These are phyloP conservation scores for Leishmania tarentolae DNA, from an alignment of 208 protist genomes.

Conservation along the genomic window DNA sequence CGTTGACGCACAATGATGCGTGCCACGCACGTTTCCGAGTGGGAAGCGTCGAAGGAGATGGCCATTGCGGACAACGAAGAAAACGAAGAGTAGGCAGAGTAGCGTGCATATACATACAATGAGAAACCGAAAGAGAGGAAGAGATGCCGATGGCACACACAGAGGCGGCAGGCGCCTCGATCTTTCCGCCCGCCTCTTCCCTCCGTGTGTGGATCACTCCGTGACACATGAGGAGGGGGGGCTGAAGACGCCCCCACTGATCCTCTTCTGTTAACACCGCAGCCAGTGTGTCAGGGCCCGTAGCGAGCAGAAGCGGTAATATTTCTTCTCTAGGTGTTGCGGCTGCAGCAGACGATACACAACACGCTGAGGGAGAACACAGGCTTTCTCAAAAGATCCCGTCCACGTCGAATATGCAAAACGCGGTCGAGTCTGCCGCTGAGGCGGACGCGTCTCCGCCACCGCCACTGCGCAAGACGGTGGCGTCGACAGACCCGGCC, in stretches of 20 bases:
- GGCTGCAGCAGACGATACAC: not conserved
- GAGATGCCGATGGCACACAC: not conserved
- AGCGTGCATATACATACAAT: not conserved
- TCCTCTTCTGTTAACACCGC: not conserved
- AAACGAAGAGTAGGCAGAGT: not conserved
- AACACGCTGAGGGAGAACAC: not conserved
- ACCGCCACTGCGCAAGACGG: not conserved
- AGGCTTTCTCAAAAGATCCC: conserved; percentile 58
- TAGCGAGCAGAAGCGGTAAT: not conserved
- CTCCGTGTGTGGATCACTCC: not conserved
- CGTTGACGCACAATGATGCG: not conserved
- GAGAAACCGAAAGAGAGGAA: not conserved
- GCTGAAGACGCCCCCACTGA: not conserved
- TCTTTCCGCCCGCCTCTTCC: not conserved
- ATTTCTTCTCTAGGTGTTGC: not conserved
- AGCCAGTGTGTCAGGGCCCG: not conserved
- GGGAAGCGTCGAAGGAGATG: not conserved
- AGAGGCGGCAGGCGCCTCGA: not conserved
- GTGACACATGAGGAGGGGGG: not conserved
- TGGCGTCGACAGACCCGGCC: not conserved
- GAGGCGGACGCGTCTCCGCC: not conserved
- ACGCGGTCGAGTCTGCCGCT: conserved; percentile 5
- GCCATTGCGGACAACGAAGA: not conserved
- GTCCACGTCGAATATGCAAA: conserved; percentile 79
- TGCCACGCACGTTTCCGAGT: not conserved